phyloP scores from a whole-genome alignment of 768 basidiomycete genomes.

The Suillus placidus region DNA sequence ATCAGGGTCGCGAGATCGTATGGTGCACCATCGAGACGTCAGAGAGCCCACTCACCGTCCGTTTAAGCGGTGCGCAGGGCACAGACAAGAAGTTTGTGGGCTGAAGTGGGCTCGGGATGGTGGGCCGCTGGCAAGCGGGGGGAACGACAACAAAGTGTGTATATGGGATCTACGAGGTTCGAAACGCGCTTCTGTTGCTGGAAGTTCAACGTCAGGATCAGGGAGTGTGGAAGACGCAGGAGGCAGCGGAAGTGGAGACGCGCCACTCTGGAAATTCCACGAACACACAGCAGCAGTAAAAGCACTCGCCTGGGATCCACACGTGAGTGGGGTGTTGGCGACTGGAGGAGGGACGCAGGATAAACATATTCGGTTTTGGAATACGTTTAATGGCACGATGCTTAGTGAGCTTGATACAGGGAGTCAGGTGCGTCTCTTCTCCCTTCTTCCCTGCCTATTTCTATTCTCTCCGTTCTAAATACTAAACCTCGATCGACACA shows the following conservation, averaged over 20 bases:
- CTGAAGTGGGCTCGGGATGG: conserved; percentile 70
- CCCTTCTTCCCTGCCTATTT: not conserved
- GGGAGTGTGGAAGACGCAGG: conserved; percentile 36
- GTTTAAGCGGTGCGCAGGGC: conserved; percentile 71
- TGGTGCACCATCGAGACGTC: conserved; percentile 91
- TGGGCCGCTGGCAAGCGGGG: conserved; percentile 85
- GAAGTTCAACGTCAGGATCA: conserved; percentile 32
- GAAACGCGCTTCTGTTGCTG: conserved; percentile 35
- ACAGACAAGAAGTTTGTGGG: conserved; percentile 95
- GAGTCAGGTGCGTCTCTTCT: conserved; percentile 68
- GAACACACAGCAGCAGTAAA: conserved; percentile 98
- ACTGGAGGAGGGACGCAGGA: conserved; percentile 99
- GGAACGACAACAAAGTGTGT: conserved; percentile 98
- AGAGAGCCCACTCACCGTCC: conserved; percentile 68
- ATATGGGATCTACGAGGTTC: conserved; percentile 91
- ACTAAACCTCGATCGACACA: conserved; percentile 29
- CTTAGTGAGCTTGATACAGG: conserved; percentile 91
- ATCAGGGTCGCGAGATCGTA: conserved; percentile 89
- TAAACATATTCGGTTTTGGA: conserved; percentile 98
- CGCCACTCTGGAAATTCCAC: conserved; percentile 91
- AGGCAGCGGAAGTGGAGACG: conserved; percentile 40
- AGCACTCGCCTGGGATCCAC: conserved; percentile 98
- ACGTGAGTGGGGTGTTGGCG: conserved; percentile 86
- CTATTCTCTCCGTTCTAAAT: not conserved
- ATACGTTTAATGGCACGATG: conserved; percentile 83